phyloP scores from a whole-genome alignment of 176 grass and related monocot species.

The Avena insularis region DNA sequence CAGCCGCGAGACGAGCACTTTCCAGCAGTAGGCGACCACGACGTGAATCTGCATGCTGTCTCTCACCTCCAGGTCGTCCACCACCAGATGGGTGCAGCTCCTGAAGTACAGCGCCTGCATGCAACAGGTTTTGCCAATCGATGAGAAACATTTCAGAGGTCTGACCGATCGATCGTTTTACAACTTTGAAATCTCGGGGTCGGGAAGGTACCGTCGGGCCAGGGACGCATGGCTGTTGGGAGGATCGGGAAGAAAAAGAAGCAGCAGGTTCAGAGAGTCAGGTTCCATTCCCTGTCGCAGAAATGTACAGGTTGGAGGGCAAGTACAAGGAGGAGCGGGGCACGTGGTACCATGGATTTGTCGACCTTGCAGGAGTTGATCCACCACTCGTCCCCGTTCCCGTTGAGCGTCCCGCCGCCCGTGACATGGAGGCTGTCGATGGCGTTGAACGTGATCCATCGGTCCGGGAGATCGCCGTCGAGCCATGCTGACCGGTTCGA shows the following conservation, averaged over 20 bases:
- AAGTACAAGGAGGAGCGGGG: not conserved
- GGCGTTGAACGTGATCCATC: conserved; percentile 70
- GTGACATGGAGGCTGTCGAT: conserved; percentile 47
- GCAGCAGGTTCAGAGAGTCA: conserved; percentile 7
- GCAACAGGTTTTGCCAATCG: conserved; percentile 16
- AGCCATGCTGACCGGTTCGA: conserved; percentile 59
- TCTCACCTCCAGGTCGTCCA: conserved; percentile 55
- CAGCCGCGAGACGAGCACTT: conserved; percentile 58
- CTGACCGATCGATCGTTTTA: not conserved
- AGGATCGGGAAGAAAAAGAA: not conserved
- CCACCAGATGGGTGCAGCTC: conserved; percentile 56
- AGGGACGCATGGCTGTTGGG: conserved; percentile 57
- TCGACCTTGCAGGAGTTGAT: conserved; percentile 70
- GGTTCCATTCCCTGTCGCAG: not conserved
- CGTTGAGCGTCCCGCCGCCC: conserved; percentile 68
- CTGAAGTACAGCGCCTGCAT: conserved; percentile 69
- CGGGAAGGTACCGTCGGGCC: conserved; percentile 68
- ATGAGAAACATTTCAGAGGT: conserved; percentile 27
- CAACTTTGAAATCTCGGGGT: not conserved
- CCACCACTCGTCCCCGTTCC: conserved; percentile 82
- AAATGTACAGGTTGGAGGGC: not conserved
- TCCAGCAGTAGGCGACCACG: conserved; percentile 46
- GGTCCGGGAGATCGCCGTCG: not conserved
- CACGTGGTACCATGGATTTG: conserved; percentile 51
- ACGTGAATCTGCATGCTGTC: conserved; percentile 83